Evolutionary conservation across 1,139 yeast genomes (phyloP).

Genomic region (Meyerozyma guilliermondii): DNA sequence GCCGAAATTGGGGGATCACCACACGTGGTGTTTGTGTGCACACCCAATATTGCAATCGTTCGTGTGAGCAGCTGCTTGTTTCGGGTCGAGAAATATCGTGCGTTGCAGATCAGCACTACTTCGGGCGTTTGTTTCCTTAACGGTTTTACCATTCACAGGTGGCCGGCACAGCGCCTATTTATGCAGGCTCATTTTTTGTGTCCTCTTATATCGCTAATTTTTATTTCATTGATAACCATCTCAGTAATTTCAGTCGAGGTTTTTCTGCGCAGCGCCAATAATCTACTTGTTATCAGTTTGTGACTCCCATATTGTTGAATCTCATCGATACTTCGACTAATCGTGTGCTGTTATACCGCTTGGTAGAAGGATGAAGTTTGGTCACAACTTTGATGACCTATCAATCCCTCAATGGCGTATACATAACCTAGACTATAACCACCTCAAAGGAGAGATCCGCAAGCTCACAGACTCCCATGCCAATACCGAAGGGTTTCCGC

Average conservation of each 20-base stretch:
- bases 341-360: not conserved
- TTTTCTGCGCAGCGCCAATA: no score
- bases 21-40: constrained; percentile 1
- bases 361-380: constrained; percentile 70
- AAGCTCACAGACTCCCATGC: constrained; percentile 6
- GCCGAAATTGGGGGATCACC: not conserved
- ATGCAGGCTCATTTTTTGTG: not conserved
- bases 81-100: not conserved
- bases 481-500: not conserved
- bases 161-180: not conserved
- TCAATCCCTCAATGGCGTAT: constrained; percentile 88
- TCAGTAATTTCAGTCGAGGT: no score
- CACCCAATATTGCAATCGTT: constrained; percentile 1
- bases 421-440: constrained; percentile 79
- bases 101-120: not conserved
- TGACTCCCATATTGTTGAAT: not conserved
- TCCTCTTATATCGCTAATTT: no score
- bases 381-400: constrained; percentile 64
- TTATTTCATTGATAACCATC: no score
- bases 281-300: no score
- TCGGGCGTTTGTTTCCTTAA: not conserved
- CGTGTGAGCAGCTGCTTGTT: constrained; percentile 1
- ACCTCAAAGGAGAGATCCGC: constrained; percentile 59
- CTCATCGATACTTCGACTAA: not conserved
- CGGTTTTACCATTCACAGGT: not conserved